Base-by-base conservation (phyloP, 2,329 filamentous ascomycete genomes). In the Aspergillus japonicus region DNA sequence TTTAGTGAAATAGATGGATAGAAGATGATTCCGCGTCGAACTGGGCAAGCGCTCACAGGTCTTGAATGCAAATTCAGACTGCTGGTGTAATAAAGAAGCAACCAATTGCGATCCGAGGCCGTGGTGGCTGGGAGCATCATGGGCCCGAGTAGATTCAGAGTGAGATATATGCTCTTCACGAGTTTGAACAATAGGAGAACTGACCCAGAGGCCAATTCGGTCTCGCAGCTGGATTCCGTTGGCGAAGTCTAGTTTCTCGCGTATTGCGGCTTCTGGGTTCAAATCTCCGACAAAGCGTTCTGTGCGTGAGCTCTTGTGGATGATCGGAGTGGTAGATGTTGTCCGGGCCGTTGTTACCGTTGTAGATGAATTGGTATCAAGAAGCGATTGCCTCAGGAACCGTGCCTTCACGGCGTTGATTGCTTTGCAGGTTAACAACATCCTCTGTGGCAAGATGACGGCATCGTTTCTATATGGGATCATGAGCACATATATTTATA, bases 221-320 rank as follows among this genome's bases (percentile, higher is more conserved):
- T 71, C 68, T 19, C 71, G 65, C 51, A 70, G 61, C 49, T 68
- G 68, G 50, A 56, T 70, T 8, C 64, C 64, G 23, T 58, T 59
- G 7, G 68, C 48, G 23, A 64, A 69, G 49, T 71, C 62, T 12
- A 75, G 50, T 50, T 64, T 68, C 54, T 75, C 74, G 19, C 71
- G 68, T 57, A 78, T 73, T 6, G 76, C 66, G 33, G 76, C 73
- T 65, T 78, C 76, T 6, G 76, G 76, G 55, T 77, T 78, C 2
- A 77, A 66, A 55, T 78, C 74, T 31, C 76, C 75, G 23, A 78
- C 75, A 52, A 78, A 78, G 19, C 74, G 71, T 54, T 72, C 71
- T 39, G 68, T 66, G 26, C 49, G 60, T 7, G 64, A 58, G 29
- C 56, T 57, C 3, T 63, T 56, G 11, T 58, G 54, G 11, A 62